Conservation (phyloP, 2,329 filamentous ascomycete genomes). For the Calonectria honghensis region DNA sequence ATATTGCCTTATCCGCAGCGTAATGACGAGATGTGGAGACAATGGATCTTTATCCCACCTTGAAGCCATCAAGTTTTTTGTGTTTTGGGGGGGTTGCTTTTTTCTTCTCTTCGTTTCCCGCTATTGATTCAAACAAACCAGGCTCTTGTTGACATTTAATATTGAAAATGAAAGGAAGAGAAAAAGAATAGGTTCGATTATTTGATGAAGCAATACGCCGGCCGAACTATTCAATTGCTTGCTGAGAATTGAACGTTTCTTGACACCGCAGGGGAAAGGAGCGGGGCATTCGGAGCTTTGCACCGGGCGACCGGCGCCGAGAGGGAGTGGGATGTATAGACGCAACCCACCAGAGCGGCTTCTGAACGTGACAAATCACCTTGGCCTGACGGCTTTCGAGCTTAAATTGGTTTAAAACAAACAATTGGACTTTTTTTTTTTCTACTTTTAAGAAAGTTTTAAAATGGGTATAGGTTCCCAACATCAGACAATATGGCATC, state of each 20-base stretch:
- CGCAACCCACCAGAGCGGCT: neutral
- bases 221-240: neutral
- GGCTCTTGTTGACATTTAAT: neutral
- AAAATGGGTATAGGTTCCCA: neutral
- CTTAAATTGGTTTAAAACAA: neutral
- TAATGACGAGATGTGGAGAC: conserved; percentile 26
- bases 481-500: neutral
- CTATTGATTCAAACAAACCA: neutral
- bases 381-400: neutral
- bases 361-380: neutral
- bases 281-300: neutral
- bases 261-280: neutral
- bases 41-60: conserved; percentile 16
- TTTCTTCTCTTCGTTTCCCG: neutral
- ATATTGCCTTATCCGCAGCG: conserved; percentile 42
- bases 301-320: neutral
- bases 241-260: neutral
- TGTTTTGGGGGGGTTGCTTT: no score
- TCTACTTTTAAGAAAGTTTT: neutral
- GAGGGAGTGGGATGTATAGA: conserved; percentile 7
- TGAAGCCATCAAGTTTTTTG: neutral
- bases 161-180: neutral
- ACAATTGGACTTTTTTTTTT: neutral
- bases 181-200: neutral
- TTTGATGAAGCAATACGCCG: neutral